Evolutionary conservation across 164 flowering plant species (phyloP).

Genomic region (Saururus chinensis): DNA sequence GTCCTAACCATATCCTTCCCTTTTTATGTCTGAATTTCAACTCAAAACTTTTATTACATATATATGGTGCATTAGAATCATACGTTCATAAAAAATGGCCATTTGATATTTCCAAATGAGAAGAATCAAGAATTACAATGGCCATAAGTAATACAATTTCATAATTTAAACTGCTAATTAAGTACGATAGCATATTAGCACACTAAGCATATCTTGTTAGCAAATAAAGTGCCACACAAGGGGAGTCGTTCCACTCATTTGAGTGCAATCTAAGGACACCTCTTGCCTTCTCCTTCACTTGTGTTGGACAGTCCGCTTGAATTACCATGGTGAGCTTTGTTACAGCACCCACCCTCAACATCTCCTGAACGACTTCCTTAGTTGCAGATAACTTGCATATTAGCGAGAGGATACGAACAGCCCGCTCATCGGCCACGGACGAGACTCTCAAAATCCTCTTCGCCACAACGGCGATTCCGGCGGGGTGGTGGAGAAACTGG

Average conservation of each 20-base stretch:
- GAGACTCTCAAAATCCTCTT: conserved; percentile 42
- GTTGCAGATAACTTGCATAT: conserved; percentile 29
- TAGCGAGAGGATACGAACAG: conserved; percentile 20
- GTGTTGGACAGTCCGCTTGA: conserved; percentile 16
- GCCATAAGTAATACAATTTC: too few species aligned
- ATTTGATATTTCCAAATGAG: too few species aligned
- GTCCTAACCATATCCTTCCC: background rate
- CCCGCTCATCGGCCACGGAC: conserved; percentile 23
- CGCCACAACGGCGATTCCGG: conserved; percentile 35
- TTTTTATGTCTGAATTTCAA: too few species aligned
- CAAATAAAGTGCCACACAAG: conserved; percentile 24
- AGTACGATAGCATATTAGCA: too few species aligned
- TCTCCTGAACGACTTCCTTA: conserved; percentile 30
- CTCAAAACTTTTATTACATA: too few species aligned
- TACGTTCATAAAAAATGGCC: too few species aligned
- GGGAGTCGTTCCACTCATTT: conserved; percentile 34
- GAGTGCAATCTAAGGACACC: conserved; percentile 30
- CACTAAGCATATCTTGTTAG: conserved; percentile 14
- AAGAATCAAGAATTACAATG: too few species aligned
- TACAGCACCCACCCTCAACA: conserved; percentile 42
- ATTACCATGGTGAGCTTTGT: conserved; percentile 44
- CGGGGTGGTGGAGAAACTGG: conserved; percentile 30
- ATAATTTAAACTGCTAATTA: too few species aligned
- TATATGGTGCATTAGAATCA: too few species aligned
- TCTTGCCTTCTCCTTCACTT: conserved; percentile 33